Evolutionary conservation across 352 stramenopile genomes (phyloP).

Genomic region (Globisporangium paddicum): DNA sequence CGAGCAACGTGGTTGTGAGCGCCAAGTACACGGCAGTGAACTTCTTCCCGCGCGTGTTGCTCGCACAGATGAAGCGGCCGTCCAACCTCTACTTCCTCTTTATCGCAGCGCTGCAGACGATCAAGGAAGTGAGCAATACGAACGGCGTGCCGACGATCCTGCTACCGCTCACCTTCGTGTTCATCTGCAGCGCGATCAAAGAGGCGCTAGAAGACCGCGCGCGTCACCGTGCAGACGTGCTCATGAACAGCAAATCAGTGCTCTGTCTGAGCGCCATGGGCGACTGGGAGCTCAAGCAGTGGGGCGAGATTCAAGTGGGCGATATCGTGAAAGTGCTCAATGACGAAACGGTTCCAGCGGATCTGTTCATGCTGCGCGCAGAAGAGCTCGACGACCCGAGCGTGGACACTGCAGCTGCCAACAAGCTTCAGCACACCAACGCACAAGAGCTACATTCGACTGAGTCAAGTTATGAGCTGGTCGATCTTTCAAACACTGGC

Average conservation of each 20-base stretch:
- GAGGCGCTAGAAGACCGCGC: constrained; percentile 79
- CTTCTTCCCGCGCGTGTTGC: constrained; percentile 65
- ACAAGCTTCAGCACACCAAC: neutral
- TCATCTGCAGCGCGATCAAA: constrained; percentile 80
- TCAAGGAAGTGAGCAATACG: constrained; percentile 83
- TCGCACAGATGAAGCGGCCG: constrained; percentile 68
- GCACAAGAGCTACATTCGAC: neutral
- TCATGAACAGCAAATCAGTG: constrained; percentile 66
- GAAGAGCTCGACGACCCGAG: constrained; percentile 50
- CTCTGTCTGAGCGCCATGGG: constrained; percentile 40
- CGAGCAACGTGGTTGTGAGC: constrained; percentile 67
- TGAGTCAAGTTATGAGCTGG: constrained; percentile 11
- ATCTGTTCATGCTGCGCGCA: constrained; percentile 62
- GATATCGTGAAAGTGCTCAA: constrained; percentile 77
- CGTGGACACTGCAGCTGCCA: constrained; percentile 17
- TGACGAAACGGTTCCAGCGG: constrained; percentile 57
- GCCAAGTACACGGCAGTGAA: constrained; percentile 83
- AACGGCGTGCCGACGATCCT: constrained; percentile 77
- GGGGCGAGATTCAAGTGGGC: constrained; percentile 70
- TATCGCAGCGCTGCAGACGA: constrained; percentile 78
- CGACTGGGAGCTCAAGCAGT: constrained; percentile 44
- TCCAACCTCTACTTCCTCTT: constrained; percentile 87
- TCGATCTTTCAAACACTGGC: constrained; percentile 2
- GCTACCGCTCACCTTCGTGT: constrained; percentile 67
- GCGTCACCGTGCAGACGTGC: constrained; percentile 62